phyloP scores from a whole-genome alignment of 225 moss, liverwort and hornwort species.

The Antitrichia curtipendula region DNA sequence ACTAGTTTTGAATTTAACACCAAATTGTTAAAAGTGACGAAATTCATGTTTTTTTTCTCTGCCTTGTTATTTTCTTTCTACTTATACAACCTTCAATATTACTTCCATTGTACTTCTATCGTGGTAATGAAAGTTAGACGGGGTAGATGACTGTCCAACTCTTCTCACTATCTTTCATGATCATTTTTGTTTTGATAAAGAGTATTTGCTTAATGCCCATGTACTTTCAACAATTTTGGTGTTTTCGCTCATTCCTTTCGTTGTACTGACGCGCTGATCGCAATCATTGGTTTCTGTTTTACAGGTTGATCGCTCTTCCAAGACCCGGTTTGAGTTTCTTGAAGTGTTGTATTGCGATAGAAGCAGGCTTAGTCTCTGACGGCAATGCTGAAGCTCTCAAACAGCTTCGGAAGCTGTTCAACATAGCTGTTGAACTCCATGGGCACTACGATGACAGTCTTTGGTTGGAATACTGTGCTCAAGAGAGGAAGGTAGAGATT shows the following conservation, averaged over 20 bases:
- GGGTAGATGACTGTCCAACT: neutral
- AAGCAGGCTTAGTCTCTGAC: constrained; percentile 17
- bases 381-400: constrained; percentile 29
- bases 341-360: constrained; percentile 59
- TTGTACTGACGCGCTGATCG: neutral
- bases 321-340: constrained; percentile 52
- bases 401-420: constrained; percentile 61
- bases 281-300: neutral
- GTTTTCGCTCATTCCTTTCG: neutral
- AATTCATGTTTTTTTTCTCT: no score
- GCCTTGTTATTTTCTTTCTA: neutral
- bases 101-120: neutral
- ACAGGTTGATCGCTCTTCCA: constrained; percentile 69
- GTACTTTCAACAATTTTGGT: neutral
- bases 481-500: constrained; percentile 58
- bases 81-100: neutral
- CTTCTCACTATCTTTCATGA: neutral
- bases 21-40: neutral
- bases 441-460: constrained; percentile 54
- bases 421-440: constrained; percentile 41
- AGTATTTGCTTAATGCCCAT: neutral
- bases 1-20: neutral
- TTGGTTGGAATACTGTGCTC: constrained; percentile 66
- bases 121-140: neutral
- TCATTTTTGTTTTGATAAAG: neutral